These are phyloP conservation scores for Teunomyces pallodes DNA, from an alignment of 805 yeast genomes.

Conservation along the genomic window DNA sequence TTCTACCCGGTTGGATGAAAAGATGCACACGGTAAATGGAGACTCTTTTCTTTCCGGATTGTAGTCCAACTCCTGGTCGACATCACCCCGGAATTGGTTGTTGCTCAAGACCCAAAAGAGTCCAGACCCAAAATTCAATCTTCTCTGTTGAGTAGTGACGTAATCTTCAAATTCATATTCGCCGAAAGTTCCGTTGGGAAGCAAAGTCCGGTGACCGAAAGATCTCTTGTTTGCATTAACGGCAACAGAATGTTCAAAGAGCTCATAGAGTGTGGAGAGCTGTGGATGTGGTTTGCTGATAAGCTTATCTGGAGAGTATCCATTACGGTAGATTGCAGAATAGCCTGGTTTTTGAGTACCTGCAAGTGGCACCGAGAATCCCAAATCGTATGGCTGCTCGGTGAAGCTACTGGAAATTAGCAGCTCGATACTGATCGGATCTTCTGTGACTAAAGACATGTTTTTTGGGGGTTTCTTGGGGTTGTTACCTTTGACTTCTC, in stretches of 20 bases:
- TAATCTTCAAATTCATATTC: slow-evolving; percentile 29
- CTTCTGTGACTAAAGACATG: slow-evolving; percentile 14
- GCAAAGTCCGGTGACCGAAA: slow-evolving; percentile 43
- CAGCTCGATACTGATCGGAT: slow-evolving; percentile 10
- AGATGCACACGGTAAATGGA: slow-evolving; percentile 52
- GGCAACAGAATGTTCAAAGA: slow-evolving; percentile 43
- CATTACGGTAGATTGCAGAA: slow-evolving; percentile 51
- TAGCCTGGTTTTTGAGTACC: slow-evolving; percentile 42
- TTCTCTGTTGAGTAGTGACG: slow-evolving; percentile 28
- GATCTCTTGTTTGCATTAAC: slow-evolving; percentile 37
- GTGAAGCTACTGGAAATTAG: slow-evolving; percentile 11
- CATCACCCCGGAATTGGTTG: slow-evolving; percentile 30
- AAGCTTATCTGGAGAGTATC: slow-evolving; percentile 17
- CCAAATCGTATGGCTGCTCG: slow-evolving; percentile 6
- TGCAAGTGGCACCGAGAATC: slow-evolving; percentile 30
- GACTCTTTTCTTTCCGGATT: slow-evolving; percentile 17
- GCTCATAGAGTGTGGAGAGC: slow-evolving; percentile 43
- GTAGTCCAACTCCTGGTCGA: slow-evolving; percentile 20
- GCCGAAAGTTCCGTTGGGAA: slow-evolving; percentile 27
- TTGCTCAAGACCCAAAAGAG: slow-evolving; percentile 29
- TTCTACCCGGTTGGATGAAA: slow-evolving; percentile 59
- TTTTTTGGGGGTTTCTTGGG: background rate
- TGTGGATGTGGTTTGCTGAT: slow-evolving; percentile 42
- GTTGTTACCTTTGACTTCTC: background rate
- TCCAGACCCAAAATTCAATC: slow-evolving; percentile 39